These are phyloP conservation scores for Ophiocordyceps sinensis DNA, from an alignment of 2,329 filamentous ascomycete genomes.

Conservation along the genomic window DNA sequence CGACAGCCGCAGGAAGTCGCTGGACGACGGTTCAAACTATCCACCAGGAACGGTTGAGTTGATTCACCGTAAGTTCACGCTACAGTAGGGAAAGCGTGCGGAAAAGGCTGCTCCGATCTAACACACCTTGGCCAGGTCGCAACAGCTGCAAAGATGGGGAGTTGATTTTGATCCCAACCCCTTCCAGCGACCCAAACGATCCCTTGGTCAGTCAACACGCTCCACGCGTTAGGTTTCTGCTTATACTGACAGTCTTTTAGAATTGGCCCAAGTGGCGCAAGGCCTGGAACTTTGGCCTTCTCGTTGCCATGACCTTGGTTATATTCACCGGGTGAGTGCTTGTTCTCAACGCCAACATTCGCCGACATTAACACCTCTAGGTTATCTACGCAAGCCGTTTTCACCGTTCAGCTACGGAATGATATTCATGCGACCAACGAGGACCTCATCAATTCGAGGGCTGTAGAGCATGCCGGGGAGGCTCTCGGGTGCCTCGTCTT, in stretches of 20 bases:
- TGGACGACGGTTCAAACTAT: too few relatives aligned
- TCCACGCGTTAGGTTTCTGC: too few relatives aligned
- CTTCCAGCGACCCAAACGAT: too few relatives aligned
- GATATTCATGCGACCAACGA: slow-evolving; percentile 12
- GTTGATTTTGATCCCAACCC: too few relatives aligned
- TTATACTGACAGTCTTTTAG: not conserved
- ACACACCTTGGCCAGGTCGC: too few relatives aligned
- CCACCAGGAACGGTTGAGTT: too few relatives aligned
- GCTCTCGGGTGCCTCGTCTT: slow-evolving; percentile 19
- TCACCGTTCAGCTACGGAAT: slow-evolving; percentile 6
- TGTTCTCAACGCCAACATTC: not conserved
- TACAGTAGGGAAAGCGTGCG: too few relatives aligned
- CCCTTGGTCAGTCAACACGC: too few relatives aligned
- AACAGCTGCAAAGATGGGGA: too few relatives aligned
- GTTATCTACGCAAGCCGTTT: slow-evolving; percentile 7
- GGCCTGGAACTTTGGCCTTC: slow-evolving; percentile 8
- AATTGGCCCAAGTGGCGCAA: slow-evolving; percentile 2
- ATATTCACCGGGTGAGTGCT: slow-evolving; percentile 8
- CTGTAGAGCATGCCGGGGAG: slow-evolving; percentile 14
- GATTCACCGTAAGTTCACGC: too few relatives aligned
- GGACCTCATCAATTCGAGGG: slow-evolving; percentile 13
- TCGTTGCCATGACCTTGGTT: slow-evolving; percentile 8
- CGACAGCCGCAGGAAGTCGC: too few relatives aligned
- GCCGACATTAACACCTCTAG: not conserved
- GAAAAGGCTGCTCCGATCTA: too few relatives aligned